Conservation (phyloP, 2,329 filamentous ascomycete species). For the Aspergillus felis region DNA sequence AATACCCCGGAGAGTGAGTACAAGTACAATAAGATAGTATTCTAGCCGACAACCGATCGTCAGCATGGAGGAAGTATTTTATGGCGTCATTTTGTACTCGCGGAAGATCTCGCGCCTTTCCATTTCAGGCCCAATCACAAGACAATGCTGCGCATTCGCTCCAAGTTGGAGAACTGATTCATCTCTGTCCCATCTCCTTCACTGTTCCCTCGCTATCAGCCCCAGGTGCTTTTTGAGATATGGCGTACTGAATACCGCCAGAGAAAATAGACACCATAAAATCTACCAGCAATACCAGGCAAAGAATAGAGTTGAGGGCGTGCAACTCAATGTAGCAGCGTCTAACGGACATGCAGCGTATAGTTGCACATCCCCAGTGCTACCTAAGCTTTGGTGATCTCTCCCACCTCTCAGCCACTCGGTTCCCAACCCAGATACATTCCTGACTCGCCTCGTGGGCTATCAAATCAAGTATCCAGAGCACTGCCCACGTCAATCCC, state of each 20-base stretch:
- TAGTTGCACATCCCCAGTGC: neutral
- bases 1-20: neutral
- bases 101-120: conserved; percentile 9
- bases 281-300: no score
- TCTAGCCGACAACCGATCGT: neutral
- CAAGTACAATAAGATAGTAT: neutral
- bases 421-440: neutral
- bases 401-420: neutral
- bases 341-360: neutral
- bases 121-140: conserved; percentile 17
- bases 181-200: neutral
- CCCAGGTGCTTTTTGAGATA: neutral
- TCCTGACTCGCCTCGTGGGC: neutral
- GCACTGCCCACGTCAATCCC: neutral
- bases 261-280: neutral
- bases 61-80: neutral
- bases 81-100: neutral
- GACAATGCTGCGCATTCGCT: conserved; percentile 10
- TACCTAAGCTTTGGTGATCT: neutral
- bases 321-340: neutral
- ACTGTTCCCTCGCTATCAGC: neutral
- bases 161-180: conserved; percentile 7
- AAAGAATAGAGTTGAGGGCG: neutral
- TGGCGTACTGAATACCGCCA: no score
- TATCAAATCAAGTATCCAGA: neutral